A percentile compares a stretch with the other conserved stretches of the same genome.
phyloP scores from a whole-genome alignment of 2,329 filamentous ascomycete species.

The Colletotrichum sp. region DNA sequence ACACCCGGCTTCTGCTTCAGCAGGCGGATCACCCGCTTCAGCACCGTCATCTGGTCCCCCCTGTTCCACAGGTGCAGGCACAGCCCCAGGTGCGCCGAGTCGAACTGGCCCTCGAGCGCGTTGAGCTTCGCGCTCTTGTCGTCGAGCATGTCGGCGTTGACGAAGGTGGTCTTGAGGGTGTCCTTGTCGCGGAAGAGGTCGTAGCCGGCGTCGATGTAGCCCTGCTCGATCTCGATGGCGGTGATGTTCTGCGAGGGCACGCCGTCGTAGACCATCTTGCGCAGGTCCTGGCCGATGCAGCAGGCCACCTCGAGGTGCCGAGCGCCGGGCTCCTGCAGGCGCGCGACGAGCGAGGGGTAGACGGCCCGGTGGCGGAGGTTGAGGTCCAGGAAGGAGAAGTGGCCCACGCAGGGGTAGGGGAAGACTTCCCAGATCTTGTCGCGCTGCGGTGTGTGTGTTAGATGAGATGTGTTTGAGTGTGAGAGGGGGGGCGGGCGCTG shows the following conservation, averaged over 20 bases:
- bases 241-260: slow-evolving; percentile 23
- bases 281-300: slow-evolving; percentile 33
- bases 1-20: slow-evolving; percentile 5
- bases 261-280: slow-evolving; percentile 28
- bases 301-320: slow-evolving; percentile 32
- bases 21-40: slow-evolving; percentile 7
- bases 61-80: slow-evolving; percentile 30
- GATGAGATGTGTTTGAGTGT: neutral
- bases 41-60: slow-evolving; percentile 21
- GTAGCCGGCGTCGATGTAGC: slow-evolving; percentile 28
- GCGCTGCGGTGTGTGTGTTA: neutral
- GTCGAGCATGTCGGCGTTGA: slow-evolving; percentile 26
- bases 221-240: slow-evolving; percentile 27
- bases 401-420: slow-evolving; percentile 22
- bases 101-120: slow-evolving; percentile 18
- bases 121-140: slow-evolving; percentile 21
- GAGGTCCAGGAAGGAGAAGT: slow-evolving; percentile 22
- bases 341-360: slow-evolving; percentile 22
- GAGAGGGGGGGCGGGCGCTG: neutral
- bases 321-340: slow-evolving; percentile 13
- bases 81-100: slow-evolving; percentile 28
- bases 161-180: slow-evolving; percentile 24
- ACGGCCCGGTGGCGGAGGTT: neutral
- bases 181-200: slow-evolving; percentile 30
- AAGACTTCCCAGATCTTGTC: slow-evolving; percentile 20